A percentile compares a stretch with the other conserved stretches of the same genome.
Conservation (phyloP, 108 stramenopile species). For the Skeletonema potamos region DNA sequence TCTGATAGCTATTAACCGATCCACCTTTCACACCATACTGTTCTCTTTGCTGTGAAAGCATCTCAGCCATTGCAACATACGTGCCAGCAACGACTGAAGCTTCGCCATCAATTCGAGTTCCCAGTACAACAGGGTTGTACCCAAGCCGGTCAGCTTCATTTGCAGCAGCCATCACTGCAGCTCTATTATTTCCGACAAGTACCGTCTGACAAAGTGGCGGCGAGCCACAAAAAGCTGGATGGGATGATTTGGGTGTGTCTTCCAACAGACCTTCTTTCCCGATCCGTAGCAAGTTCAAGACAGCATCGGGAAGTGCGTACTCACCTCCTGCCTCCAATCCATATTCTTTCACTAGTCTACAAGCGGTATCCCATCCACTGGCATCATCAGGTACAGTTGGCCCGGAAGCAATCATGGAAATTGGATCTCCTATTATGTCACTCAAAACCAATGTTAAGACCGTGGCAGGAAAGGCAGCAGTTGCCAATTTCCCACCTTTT, state of each 20-base stretch:
- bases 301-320: conserved; percentile 27
- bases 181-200: conserved; percentile 80
- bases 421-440: conserved; percentile 87
- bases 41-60: conserved; percentile 48
- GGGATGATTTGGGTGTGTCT: conserved; percentile 53
- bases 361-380: conserved; percentile 58
- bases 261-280: conserved; percentile 40
- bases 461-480: conserved; percentile 57
- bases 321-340: conserved; percentile 43
- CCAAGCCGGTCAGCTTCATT: conserved; percentile 59
- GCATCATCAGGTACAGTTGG: conserved; percentile 80
- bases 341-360: conserved; percentile 55
- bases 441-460: conserved; percentile 64
- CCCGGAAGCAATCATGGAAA: conserved; percentile 87
- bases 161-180: conserved; percentile 77
- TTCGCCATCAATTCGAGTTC: conserved; percentile 78
- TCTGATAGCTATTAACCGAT: conserved; percentile 14
- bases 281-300: conserved; percentile 26
- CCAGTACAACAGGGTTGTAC: conserved; percentile 75
- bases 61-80: conserved; percentile 73
- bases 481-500: conserved; percentile 78
- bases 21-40: not conserved
- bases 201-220: conserved; percentile 44
- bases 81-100: conserved; percentile 69
- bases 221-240: conserved; percentile 49